These are phyloP conservation scores for Myxozyma lipomycoides DNA, from an alignment of 805 yeast species.

Conservation along the genomic window DNA sequence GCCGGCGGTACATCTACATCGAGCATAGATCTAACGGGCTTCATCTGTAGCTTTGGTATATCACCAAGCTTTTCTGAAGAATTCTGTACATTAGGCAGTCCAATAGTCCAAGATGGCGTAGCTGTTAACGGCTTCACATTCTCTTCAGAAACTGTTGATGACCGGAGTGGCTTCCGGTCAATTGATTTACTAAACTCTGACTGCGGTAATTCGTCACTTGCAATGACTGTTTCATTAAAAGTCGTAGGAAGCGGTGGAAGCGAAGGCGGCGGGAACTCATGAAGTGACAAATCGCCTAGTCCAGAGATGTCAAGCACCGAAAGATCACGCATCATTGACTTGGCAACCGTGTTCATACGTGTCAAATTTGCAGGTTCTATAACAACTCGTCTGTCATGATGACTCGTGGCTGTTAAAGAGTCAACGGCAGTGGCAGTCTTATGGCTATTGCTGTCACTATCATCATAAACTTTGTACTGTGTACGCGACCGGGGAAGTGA, in stretches of 20 bases:
- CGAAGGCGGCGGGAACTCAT: not conserved
- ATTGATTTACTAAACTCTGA: too few species aligned
- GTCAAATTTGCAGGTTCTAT: not conserved
- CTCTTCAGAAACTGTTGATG: too few species aligned
- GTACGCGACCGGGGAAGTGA: conserved; percentile 3
- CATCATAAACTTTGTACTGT: not conserved
- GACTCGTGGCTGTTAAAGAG: too few species aligned
- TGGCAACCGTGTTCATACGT: not conserved
- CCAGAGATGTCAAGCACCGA: not conserved
- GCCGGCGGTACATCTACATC: not conserved
- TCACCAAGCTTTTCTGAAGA: not conserved
- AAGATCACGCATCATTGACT: not conserved
- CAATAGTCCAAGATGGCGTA: not conserved
- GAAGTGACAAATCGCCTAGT: not conserved
- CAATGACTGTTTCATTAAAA: too few species aligned
- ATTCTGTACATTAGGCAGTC: not conserved
- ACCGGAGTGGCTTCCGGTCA: too few species aligned
- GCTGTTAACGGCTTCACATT: not conserved
- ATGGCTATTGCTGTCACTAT: not conserved
- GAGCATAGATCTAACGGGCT: not conserved
- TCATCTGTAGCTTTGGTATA: not conserved
- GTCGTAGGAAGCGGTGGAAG: not conserved
- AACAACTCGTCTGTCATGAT: not conserved
- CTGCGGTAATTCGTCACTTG: not conserved
- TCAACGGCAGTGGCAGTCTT: too few species aligned